Conservation (phyloP, 140 eudicot species). For the Oenanthe javanica region DNA sequence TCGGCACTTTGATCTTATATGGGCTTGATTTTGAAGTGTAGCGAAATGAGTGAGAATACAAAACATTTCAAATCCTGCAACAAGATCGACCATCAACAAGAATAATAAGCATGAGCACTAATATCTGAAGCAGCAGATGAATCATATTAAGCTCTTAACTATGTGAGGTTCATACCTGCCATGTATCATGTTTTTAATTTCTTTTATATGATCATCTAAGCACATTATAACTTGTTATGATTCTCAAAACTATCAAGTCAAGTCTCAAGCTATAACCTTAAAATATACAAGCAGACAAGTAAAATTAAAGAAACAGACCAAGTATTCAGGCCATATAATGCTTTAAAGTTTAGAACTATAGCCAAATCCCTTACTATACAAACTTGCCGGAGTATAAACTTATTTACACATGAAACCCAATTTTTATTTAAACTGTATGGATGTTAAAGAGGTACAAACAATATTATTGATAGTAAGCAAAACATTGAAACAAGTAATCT, state of each 20-base stretch:
- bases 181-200: background rate
- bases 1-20: background rate
- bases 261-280: background rate
- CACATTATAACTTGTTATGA: background rate
- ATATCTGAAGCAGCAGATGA: background rate
- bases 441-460: background rate
- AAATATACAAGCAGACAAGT: background rate
- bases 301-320: background rate
- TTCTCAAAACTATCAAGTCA: background rate
- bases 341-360: background rate
- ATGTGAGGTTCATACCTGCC: background rate
- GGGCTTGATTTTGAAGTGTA: slow-evolving; percentile 9
- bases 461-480: background rate
- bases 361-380: background rate
- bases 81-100: background rate
- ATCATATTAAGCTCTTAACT: background rate
- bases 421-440: background rate
- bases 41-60: slow-evolving; percentile 6
- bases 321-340: background rate
- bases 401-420: no score
- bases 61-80: slow-evolving; percentile 1
- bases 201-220: background rate
- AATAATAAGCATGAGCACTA: background rate
- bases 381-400: background rate
- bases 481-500: background rate